Conservation (phyloP, 139 green algal genomes). For the Picochlorum sp. region DNA sequence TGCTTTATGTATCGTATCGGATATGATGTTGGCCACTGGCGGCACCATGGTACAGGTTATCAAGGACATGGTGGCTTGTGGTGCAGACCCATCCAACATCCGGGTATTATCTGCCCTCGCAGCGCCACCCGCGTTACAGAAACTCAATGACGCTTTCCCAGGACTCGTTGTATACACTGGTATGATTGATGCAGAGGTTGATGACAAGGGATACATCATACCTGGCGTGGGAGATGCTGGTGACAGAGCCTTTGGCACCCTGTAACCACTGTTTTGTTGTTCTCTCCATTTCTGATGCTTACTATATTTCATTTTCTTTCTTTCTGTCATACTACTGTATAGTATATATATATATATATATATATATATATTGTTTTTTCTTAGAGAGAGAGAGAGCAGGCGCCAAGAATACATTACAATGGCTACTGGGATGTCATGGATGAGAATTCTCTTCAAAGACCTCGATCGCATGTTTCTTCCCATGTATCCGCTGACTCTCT, state of each 20-base stretch:
- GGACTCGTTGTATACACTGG: constrained; percentile 72
- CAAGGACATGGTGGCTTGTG: constrained; percentile 61
- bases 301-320: no score
- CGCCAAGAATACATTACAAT: neutral
- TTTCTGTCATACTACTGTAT: no score
- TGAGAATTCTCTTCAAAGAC: neutral
- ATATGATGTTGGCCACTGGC: constrained; percentile 90
- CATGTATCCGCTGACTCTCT: neutral
- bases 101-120: constrained; percentile 57
- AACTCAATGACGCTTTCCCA: constrained; percentile 65
- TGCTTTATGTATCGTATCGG: constrained; percentile 69
- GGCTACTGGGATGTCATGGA: neutral
- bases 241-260: constrained; percentile 75
- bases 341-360: no score
- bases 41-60: constrained; percentile 64
- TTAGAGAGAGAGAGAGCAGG: no score
- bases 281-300: no score
- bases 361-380: no score
- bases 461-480: constrained; percentile 3
- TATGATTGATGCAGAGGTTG: constrained; percentile 87
- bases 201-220: constrained; percentile 87
- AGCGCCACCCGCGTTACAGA: constrained; percentile 67
- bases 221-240: constrained; percentile 89
- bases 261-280: neutral
- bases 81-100: constrained; percentile 65